These are phyloP conservation scores for Teratosphaeria nubilosa DNA, from an alignment of 2,329 filamentous ascomycete genomes.

Conservation along the genomic window DNA sequence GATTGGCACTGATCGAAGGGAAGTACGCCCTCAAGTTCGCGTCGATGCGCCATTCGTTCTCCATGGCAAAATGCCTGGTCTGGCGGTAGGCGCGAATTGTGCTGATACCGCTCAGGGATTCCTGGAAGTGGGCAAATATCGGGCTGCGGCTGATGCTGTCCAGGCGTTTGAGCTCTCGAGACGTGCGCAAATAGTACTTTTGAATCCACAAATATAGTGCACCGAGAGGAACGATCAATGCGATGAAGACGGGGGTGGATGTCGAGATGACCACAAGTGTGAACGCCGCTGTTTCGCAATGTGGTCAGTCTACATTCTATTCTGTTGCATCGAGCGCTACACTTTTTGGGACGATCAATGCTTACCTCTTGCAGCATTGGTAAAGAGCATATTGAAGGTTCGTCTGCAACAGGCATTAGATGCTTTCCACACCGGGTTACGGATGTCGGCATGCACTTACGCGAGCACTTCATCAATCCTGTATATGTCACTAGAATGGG, in stretches of 20 bases:
- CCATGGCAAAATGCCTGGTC: constrained; percentile 72
- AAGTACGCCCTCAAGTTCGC: constrained; percentile 90
- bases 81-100: constrained; percentile 94
- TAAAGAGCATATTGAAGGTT: constrained; percentile 84
- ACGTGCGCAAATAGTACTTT: constrained; percentile 91
- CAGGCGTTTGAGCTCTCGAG: constrained; percentile 87
- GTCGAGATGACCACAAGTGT: constrained; percentile 78
- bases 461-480: constrained; percentile 86
- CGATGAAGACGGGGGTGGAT: constrained; percentile 68
- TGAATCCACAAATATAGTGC: constrained; percentile 86
- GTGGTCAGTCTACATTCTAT: background rate
- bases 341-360: background rate
- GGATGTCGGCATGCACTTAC: constrained; percentile 27
- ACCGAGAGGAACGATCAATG: constrained; percentile 70
- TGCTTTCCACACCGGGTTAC: constrained; percentile 1
- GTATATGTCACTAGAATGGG: constrained; percentile 54
- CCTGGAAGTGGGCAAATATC: constrained; percentile 97
- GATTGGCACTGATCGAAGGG: constrained; percentile 78
- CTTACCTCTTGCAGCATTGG: constrained; percentile 40
- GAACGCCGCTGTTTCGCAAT: constrained; percentile 46
- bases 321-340: background rate
- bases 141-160: constrained; percentile 93
- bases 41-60: constrained; percentile 97
- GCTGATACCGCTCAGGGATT: constrained; percentile 84
- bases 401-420: constrained; percentile 39